Percentiles rank a stretch among this genome's conserved stretches.
phyloP scores from a whole-genome alignment of 805 yeast species.

The Scheffersomyces amazonensis region DNA sequence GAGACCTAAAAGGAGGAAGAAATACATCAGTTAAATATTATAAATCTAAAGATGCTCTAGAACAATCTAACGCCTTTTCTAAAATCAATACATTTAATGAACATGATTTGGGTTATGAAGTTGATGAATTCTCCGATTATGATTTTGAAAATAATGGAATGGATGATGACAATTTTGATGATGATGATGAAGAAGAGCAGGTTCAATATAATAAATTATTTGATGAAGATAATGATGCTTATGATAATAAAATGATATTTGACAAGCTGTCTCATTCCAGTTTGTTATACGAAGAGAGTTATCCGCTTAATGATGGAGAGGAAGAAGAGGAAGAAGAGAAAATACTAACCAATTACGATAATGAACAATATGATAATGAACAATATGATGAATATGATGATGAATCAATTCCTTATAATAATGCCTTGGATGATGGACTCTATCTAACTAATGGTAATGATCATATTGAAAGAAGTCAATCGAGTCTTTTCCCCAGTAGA shows the following conservation, averaged over 20 bases:
- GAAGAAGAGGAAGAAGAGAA: neutral
- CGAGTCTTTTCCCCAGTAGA: too few species aligned
- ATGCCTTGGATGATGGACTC: constrained; percentile 3
- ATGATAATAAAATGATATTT: too few species aligned
- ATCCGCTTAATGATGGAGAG: neutral
- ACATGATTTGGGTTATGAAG: constrained; percentile 28
- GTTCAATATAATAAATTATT: constrained; percentile 12
- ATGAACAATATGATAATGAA: constrained; percentile 1
- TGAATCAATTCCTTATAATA: neutral
- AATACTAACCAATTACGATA: neutral
- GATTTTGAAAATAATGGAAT: constrained; percentile 44
- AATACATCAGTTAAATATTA: constrained; percentile 44
- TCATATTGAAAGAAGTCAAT: too few species aligned
- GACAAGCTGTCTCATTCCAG: too few species aligned
- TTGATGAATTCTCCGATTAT: constrained; percentile 33
- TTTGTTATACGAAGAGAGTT: neutral
- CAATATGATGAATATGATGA: constrained; percentile 1
- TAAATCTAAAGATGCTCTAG: constrained; percentile 21
- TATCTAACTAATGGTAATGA: neutral
- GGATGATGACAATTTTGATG: constrained; percentile 18
- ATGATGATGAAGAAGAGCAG: constrained; percentile 5
- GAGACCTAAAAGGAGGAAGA: constrained; percentile 39
- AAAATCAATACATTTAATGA: constrained; percentile 21
- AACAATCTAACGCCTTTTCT: constrained; percentile 3
- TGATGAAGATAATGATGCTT: constrained; percentile 9